phyloP scores from a whole-genome alignment of 768 basidiomycete species.

The Lanmaoa pseudosensibilis region DNA sequence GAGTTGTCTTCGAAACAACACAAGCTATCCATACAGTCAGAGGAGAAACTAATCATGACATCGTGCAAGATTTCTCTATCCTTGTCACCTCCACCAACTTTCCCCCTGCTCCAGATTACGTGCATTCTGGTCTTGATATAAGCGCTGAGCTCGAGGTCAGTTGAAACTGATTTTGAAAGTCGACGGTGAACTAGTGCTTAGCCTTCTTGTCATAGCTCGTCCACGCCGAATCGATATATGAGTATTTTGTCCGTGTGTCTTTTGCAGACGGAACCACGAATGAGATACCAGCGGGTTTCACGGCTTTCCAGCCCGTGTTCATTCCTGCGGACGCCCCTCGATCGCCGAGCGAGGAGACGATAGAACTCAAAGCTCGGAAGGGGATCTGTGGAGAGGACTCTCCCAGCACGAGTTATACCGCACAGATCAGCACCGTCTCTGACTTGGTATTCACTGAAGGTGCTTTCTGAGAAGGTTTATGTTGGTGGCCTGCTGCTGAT shows the following conservation, averaged over 20 bases:
- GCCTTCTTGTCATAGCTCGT: too few species aligned
- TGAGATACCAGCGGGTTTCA: constrained; percentile 10
- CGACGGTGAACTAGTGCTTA: too few species aligned
- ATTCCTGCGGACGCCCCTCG: neutral
- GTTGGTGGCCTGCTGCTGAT: neutral
- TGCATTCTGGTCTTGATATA: too few species aligned
- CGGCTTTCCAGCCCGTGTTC: constrained; percentile 5
- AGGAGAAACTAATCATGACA: too few species aligned
- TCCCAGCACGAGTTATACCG: neutral
- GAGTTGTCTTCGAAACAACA: too few species aligned
- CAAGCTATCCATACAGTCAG: too few species aligned
- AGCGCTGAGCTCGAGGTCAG: too few species aligned
- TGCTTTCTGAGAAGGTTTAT: too few species aligned
- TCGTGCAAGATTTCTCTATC: too few species aligned
- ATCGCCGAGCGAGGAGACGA: neutral
- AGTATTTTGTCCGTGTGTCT: constrained; percentile 8
- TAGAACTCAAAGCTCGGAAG: neutral
- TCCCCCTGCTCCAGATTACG: too few species aligned
- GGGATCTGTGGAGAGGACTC: neutral
- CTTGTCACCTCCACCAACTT: too few species aligned
- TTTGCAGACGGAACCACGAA: constrained; percentile 1
- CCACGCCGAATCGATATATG: constrained; percentile 1
- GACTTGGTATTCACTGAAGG: neutral
- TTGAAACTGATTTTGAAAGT: too few species aligned
- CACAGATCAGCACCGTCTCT: neutral